Evolutionary conservation across 768 basidiomycete species (phyloP).

Genomic region (Hysterangium stoloniferum): DNA sequence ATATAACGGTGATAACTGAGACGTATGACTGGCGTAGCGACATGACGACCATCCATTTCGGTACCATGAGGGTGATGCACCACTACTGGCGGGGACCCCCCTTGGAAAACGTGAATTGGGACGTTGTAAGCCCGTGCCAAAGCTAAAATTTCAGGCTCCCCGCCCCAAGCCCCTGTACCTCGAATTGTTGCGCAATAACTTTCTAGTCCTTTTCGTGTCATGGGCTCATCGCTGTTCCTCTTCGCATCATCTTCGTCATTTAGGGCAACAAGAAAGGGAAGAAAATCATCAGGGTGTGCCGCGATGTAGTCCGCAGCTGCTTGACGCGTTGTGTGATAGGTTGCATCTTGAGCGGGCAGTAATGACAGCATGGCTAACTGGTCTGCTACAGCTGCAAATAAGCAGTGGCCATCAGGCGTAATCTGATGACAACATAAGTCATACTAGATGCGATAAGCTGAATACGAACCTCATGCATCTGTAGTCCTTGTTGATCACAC

Average conservation of each 20-base stretch:
- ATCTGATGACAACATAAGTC: conserved; percentile 46
- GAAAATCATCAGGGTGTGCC: conserved; percentile 78
- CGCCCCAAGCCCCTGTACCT: conserved; percentile 90
- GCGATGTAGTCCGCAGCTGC: conserved; percentile 78
- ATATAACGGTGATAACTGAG: conserved; percentile 91
- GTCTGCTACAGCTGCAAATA: conserved; percentile 91
- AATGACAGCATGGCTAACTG: conserved; percentile 74
- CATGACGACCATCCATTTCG: conserved; percentile 21
- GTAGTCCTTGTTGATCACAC: conserved; percentile 58
- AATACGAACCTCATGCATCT: conserved; percentile 50
- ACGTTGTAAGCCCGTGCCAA: conserved; percentile 72
- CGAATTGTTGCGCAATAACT: conserved; percentile 73
- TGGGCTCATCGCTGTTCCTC: conserved; percentile 58
- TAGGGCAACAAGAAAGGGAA: conserved; percentile 66
- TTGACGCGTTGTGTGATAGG: conserved; percentile 51
- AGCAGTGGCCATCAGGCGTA: conserved; percentile 92
- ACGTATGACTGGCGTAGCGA: conserved; percentile 40
- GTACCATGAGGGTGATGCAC: conserved; percentile 55
- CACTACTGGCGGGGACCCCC: conserved; percentile 73
- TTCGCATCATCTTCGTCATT: conserved; percentile 64
- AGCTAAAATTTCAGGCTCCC: conserved; percentile 94
- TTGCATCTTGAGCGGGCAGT: conserved; percentile 48
- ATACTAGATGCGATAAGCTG: neutral
- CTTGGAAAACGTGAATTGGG: conserved; percentile 89
- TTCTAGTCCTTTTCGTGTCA: conserved; percentile 57